Evolutionary conservation across 2,329 filamentous ascomycete species (phyloP), one percentile per base, ranked within the genome.

Genomic region (Colletotrichum lini): DNA sequence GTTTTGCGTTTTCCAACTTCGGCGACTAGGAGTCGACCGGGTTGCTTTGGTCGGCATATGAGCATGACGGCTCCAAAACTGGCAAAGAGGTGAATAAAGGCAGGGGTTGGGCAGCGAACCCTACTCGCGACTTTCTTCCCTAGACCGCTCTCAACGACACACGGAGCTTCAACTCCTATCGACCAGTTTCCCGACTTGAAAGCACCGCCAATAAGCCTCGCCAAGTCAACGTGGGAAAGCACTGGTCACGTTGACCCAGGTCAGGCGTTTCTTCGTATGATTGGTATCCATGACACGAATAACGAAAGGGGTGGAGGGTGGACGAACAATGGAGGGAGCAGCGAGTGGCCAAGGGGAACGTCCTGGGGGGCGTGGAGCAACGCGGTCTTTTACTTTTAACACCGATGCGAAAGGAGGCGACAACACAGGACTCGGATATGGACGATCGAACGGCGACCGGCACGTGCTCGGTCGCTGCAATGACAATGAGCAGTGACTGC

Each of bases 351-450:
- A 40, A 10, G 35, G 13, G 66, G 53, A 30, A 47, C 26, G 45
- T 50, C 26, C 15, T 40, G 38, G 52, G 42, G 47, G 23, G 35
- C 35, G 8, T 10, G 35, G 8, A 38, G 35, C 18, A n/a, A 67
- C 45, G 66, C 60, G 23, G 70, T 65, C 67, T 61, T 72, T 57
- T 58, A 61, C 35, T 57, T 58, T 57, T 21, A 59, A 62, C 13
- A 40, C 49, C 59, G 49, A 57, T 57, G 42, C 44, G 59, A 66
- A 42, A 65, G 59, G 56, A 53, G 26, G 53, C 47, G 60, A 30
- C 21, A 60, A 40, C 44, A 57, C 35, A 66, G 56, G 56, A 53
- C 68, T 52, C 66, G 18, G 45, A 44, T 30, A 44, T 30, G 58
- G 21, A 42, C 5, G 58, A 57, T 47, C 52, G 61, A 44, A 52